phyloP scores from a whole-genome alignment of 1,139 yeast genomes.

The Magnusiomyces clavatus region DNA sequence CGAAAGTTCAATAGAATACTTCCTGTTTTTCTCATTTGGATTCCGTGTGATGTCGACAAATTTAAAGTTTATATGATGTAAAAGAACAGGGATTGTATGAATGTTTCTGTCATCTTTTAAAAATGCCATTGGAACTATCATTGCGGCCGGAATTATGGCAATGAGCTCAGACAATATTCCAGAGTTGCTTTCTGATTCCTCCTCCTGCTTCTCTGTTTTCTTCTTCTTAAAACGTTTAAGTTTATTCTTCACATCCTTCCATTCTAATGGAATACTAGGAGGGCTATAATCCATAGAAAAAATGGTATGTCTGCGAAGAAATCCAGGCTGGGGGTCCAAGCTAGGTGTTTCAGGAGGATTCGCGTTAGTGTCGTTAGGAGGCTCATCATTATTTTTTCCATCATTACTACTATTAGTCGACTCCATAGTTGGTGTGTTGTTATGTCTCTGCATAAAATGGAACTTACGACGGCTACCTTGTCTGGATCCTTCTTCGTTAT shows the following conservation, averaged over 20 bases:
- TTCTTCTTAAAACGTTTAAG: conserved; percentile 23
- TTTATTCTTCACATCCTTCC: conserved; percentile 25
- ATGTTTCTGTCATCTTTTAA: conserved; percentile 71
- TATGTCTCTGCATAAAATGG: too few relatives aligned
- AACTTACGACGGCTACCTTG: too few relatives aligned
- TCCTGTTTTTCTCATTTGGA: conserved; percentile 41
- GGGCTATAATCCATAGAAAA: conserved; percentile 13
- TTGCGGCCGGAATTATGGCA: conserved; percentile 74
- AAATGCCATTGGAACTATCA: conserved; percentile 68
- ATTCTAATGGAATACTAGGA: conserved; percentile 13
- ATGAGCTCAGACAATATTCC: conserved; percentile 55
- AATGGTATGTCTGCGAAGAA: conserved; percentile 9
- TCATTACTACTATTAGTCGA: too few relatives aligned
- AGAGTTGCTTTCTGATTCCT: conserved; percentile 38
- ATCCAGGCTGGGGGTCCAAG: conserved; percentile 1
- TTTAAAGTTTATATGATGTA: conserved; percentile 62
- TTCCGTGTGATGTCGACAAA: conserved; percentile 46
- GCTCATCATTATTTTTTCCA: too few relatives aligned
- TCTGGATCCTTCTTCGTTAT: too few relatives aligned
- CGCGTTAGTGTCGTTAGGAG: too few relatives aligned
- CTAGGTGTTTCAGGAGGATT: background rate
- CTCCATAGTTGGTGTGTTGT: too few relatives aligned
- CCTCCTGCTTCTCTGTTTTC: conserved; percentile 22
- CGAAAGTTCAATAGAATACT: conserved; percentile 63
- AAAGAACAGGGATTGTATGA: conserved; percentile 71